Conservation (phyloP, 768 basidiomycete species). For the Tephrocybe sp. region DNA sequence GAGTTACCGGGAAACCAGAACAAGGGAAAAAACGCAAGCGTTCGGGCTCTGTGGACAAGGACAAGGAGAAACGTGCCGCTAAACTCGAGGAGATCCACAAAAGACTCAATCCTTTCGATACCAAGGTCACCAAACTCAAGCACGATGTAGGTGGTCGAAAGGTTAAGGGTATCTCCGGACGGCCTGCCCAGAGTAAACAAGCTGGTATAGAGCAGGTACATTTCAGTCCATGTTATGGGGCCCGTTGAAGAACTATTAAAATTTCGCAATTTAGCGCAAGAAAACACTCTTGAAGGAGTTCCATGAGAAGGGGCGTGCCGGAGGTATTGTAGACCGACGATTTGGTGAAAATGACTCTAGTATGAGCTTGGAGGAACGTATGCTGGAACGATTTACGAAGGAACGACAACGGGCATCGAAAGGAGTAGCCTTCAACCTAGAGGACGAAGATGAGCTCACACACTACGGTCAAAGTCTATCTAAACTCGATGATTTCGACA, state of each 20-base stretch:
- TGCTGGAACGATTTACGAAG: slow-evolving; percentile 93
- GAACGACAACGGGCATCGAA: slow-evolving; percentile 83
- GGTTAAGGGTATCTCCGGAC: slow-evolving; percentile 78
- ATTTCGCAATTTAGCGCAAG: slow-evolving; percentile 57
- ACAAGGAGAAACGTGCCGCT: slow-evolving; percentile 79
- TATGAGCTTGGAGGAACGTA: slow-evolving; percentile 94
- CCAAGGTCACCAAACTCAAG: slow-evolving; percentile 88
- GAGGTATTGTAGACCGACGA: slow-evolving; percentile 89
- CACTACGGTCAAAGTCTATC: slow-evolving; percentile 91
- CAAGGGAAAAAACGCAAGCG: slow-evolving; percentile 73
- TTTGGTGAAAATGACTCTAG: slow-evolving; percentile 95
- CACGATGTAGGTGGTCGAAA: slow-evolving; percentile 91
- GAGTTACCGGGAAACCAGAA: slow-evolving; percentile 62
- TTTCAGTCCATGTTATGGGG: slow-evolving; percentile 4
- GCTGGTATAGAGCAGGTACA: slow-evolving; percentile 87
- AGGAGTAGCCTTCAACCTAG: slow-evolving; percentile 82
- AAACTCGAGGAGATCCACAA: slow-evolving; percentile 83
- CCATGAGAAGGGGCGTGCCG: slow-evolving; percentile 76
- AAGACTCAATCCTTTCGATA: slow-evolving; percentile 91
- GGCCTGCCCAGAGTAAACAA: slow-evolving; percentile 86
- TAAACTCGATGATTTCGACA: slow-evolving; percentile 82
- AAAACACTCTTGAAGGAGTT: slow-evolving; percentile 88
- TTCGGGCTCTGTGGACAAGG: slow-evolving; percentile 58
- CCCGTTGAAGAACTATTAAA: neutral
- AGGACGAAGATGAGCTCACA: slow-evolving; percentile 88